These are phyloP conservation scores for Xylaria sp. DNA, from an alignment of 2,329 filamentous ascomycete genomes.

Conservation along the genomic window DNA sequence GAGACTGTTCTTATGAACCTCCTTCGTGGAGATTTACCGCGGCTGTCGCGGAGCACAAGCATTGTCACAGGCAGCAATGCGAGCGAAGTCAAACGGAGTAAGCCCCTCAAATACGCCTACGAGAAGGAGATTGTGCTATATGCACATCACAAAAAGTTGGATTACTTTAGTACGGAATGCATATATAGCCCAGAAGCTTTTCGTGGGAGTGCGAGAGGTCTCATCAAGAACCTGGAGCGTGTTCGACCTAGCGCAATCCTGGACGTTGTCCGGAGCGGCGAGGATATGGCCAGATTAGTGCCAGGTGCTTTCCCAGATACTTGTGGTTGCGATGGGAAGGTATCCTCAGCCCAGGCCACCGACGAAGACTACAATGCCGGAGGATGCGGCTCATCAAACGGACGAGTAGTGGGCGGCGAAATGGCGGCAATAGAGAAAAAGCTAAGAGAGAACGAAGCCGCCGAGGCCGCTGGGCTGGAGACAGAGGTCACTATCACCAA, in stretches of 20 bases:
- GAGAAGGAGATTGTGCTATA: slow-evolving; percentile 99
- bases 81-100: slow-evolving; percentile 94
- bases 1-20: slow-evolving; percentile 99
- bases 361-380: slow-evolving; percentile 67
- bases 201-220: slow-evolving; percentile 84
- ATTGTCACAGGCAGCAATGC: slow-evolving; percentile 82
- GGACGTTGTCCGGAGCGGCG: slow-evolving; percentile 92
- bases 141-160: slow-evolving; percentile 93
- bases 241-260: slow-evolving; percentile 93
- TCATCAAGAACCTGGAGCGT: slow-evolving; percentile 95
- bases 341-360: slow-evolving; percentile 47
- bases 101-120: slow-evolving; percentile 97
- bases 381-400: slow-evolving; percentile 79
- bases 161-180: slow-evolving; percentile 98
- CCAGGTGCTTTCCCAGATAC: slow-evolving; percentile 65
- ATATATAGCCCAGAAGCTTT: slow-evolving; percentile 99
- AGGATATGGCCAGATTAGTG: slow-evolving; percentile 94
- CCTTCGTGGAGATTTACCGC: slow-evolving; percentile 86
- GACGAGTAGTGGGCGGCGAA: slow-evolving; percentile 74
- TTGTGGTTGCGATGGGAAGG: slow-evolving; percentile 59
- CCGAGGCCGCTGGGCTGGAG: slow-evolving; percentile 68
- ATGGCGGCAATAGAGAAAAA: slow-evolving; percentile 84
- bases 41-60: slow-evolving; percentile 86
- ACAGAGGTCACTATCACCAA: slow-evolving; percentile 66
- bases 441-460: slow-evolving; percentile 71